Evolutionary conservation across 768 basidiomycete genomes (phyloP), one percentile per base, ranked within the genome.

Genomic region (Suillus clintonianus): DNA sequence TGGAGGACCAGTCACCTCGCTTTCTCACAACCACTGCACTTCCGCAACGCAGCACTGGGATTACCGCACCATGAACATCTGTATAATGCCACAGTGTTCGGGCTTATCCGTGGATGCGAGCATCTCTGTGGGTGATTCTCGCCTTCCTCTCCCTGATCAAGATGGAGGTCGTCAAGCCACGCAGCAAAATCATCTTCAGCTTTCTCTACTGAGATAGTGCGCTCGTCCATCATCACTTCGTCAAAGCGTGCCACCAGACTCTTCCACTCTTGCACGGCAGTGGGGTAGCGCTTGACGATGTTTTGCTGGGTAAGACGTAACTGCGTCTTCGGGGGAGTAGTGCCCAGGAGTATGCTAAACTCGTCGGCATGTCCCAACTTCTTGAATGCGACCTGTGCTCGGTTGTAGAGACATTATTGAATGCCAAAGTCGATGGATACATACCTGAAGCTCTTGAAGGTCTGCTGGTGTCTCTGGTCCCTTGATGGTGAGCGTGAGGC

Each of bases 61-160:
- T 88, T 89, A 7, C 82, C 79, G 64, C 89, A 89, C 80, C 83
- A 86, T 30, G 87, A 86, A 68, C 89, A 90, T 30, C 81, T 75
- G 72, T 86, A 89, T 47, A 90, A 73, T 42, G 73, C 79, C 9
- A 87, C 82, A 22, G 76, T 74, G 53, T 86, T 85, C 22, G 73
- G 71, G 62, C 79, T 83, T 67, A 86, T 77, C 67, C 78, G 81
- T 14, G 83, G 80, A 58, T 82, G 80, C 14, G 76, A 73, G 41
- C 78, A 75, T 61, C 24, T 73, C 50, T 74, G 67, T 22, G 71
- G 69, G 60, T 74, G 62, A 51, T 69, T 41, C 39, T 74, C 70
- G 3, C 17, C 56, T 39, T 73, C 72, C 1, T 76, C 76, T n/a
- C 76, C 79, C 27, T 81, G 76, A 27, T 80, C 80, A 60, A 82